Percentiles rank a stretch among this genome's conserved stretches.
These are phyloP conservation scores for Pseudogymnoascus sp. DNA, from an alignment of 2,329 filamentous ascomycete genomes.

Conservation along the genomic window DNA sequence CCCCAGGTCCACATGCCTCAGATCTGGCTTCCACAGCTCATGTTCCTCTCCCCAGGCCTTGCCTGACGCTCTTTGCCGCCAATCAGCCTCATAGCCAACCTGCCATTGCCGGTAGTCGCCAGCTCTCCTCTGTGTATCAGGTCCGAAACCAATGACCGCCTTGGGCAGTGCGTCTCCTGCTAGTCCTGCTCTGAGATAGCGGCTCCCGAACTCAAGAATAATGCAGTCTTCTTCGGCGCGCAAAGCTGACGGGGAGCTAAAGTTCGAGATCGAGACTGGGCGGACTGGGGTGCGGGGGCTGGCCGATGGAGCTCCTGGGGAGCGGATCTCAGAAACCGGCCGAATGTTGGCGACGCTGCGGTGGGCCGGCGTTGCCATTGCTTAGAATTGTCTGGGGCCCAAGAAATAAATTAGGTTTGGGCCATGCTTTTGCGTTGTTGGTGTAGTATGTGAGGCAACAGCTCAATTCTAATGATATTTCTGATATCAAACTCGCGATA, in stretches of 20 bases:
- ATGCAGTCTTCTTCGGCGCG: slow-evolving; percentile 75
- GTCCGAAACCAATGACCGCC: slow-evolving; percentile 59
- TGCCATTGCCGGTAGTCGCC: slow-evolving; percentile 75
- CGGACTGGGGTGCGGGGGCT: slow-evolving; percentile 53
- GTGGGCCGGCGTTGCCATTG: slow-evolving; percentile 38
- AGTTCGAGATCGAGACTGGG: slow-evolving; percentile 41
- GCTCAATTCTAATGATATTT: not conserved
- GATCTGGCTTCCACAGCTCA: slow-evolving; percentile 73
- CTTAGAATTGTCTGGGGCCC: not conserved
- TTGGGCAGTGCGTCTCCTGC: slow-evolving; percentile 77
- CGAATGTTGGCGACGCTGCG: slow-evolving; percentile 51
- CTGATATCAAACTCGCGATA: slow-evolving; percentile 2
- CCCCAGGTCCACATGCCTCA: slow-evolving; percentile 65
- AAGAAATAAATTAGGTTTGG: not conserved
- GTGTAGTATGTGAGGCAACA: not conserved
- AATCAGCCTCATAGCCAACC: slow-evolving; percentile 41
- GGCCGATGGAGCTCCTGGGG: slow-evolving; percentile 26
- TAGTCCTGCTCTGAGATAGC: slow-evolving; percentile 74
- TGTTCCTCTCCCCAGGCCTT: slow-evolving; percentile 53
- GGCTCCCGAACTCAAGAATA: slow-evolving; percentile 73
- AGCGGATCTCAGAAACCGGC: slow-evolving; percentile 12
- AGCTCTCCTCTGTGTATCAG: slow-evolving; percentile 64
- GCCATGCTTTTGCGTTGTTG: not conserved
- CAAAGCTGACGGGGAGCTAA: slow-evolving; percentile 52
- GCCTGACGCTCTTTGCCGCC: slow-evolving; percentile 37